Percentiles rank a stretch among this genome's conserved stretches.
Conservation (phyloP, 2,329 filamentous ascomycete species). For the Xylariaceae sp. region DNA sequence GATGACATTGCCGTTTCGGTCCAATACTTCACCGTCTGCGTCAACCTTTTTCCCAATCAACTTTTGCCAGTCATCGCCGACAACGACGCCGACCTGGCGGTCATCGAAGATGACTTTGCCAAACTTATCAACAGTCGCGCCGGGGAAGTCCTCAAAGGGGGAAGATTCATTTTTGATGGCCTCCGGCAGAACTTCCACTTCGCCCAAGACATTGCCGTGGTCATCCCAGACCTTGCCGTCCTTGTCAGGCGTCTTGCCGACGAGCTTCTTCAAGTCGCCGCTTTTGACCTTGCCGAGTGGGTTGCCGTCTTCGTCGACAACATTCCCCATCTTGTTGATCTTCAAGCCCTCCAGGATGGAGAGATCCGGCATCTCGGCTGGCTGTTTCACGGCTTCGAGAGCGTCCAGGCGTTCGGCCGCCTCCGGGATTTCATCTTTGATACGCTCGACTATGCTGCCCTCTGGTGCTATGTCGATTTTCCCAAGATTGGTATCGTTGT, state of each 20-base stretch:
- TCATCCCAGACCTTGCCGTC: slow-evolving; percentile 40
- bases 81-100: slow-evolving; percentile 37
- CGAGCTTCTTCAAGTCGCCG: slow-evolving; percentile 39
- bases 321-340: slow-evolving; percentile 44
- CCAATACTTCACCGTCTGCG: slow-evolving; percentile 36
- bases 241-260: slow-evolving; percentile 41
- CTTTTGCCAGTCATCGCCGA: slow-evolving; percentile 37
- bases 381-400: slow-evolving; percentile 34
- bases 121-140: slow-evolving; percentile 35
- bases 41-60: slow-evolving; percentile 37
- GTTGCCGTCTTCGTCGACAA: slow-evolving; percentile 43
- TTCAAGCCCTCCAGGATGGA: slow-evolving; percentile 38
- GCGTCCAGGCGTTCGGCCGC: slow-evolving; percentile 33
- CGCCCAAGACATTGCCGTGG: slow-evolving; percentile 34
- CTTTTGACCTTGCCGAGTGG: slow-evolving; percentile 41
- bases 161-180: slow-evolving; percentile 32
- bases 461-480: slow-evolving; percentile 51
- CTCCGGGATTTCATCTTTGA: slow-evolving; percentile 33
- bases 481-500: slow-evolving; percentile 60
- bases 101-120: slow-evolving; percentile 38
- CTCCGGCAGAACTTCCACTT: slow-evolving; percentile 41
- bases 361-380: slow-evolving; percentile 27
- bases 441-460: slow-evolving; percentile 37
- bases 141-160: slow-evolving; percentile 38
- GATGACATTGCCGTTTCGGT: slow-evolving; percentile 36